Evolutionary conservation across 306 rosid species (phyloP).

Genomic region (Prunus davidiana): DNA sequence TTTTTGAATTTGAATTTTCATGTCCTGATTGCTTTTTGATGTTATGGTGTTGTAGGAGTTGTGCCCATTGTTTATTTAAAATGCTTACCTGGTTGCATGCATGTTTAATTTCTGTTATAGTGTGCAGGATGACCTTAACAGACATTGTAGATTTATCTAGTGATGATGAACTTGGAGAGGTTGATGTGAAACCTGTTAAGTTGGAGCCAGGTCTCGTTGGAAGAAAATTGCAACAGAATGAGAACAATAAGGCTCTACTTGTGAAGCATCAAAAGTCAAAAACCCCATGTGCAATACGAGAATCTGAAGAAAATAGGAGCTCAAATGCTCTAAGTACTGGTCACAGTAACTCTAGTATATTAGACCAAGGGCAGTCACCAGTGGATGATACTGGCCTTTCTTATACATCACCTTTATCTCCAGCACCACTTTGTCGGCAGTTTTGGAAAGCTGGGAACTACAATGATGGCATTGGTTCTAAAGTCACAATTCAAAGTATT

Average conservation of each 20-base stretch:
- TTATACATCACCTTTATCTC: conserved; percentile 44
- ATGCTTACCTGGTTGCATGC: not conserved
- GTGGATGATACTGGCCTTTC: conserved; percentile 59
- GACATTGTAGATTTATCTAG: conserved; percentile 75
- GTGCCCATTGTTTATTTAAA: not conserved
- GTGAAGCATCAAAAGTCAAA: conserved; percentile 25
- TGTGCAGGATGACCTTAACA: conserved; percentile 41
- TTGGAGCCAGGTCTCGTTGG: conserved; percentile 38
- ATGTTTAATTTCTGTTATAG: conserved; percentile 31
- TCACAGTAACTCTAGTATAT: conserved; percentile 58
- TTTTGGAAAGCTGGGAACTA: conserved; percentile 96
- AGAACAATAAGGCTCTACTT: conserved; percentile 11
- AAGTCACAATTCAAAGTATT: conserved; percentile 61
- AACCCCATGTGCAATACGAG: conserved; percentile 23
- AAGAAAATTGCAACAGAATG: conserved; percentile 17
- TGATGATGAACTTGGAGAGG: conserved; percentile 57
- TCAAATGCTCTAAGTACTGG: conserved; percentile 53
- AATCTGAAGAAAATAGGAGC: conserved; percentile 49
- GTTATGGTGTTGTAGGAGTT: not conserved
- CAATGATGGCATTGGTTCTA: conserved; percentile 47
- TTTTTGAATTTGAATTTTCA: not conserved
- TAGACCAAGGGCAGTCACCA: conserved; percentile 64
- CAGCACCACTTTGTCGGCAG: conserved; percentile 71
- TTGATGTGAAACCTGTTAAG: conserved; percentile 43
- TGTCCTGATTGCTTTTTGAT: not conserved